A percentile compares a stretch with the other conserved stretches of the same genome.
phyloP scores from a whole-genome alignment of 2,329 filamentous ascomycete species.

The Penicillium sp. region DNA sequence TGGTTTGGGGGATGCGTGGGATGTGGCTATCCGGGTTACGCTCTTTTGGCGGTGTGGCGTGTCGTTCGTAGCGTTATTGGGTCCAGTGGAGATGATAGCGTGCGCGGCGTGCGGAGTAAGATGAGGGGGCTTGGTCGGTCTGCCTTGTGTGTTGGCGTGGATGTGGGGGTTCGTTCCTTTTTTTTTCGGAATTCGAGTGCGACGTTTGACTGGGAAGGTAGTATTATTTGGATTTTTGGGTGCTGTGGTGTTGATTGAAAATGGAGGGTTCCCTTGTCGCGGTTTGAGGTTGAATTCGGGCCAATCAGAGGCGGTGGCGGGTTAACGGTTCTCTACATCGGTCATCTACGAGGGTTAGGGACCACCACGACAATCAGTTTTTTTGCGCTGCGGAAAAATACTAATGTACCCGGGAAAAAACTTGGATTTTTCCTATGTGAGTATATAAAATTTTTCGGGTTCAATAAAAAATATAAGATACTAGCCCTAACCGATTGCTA shows the following conservation, averaged over 20 bases:
- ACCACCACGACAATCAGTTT: too few relatives aligned
- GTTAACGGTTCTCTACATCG: neutral
- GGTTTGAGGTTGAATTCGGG: slow-evolving; percentile 12
- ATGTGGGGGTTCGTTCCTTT: neutral
- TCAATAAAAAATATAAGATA: too few relatives aligned
- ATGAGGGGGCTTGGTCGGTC: slow-evolving; percentile 2
- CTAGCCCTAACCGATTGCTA: too few relatives aligned
- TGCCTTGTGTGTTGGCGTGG: neutral
- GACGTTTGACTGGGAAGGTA: neutral
- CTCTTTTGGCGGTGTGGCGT: neutral
- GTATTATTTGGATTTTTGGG: neutral
- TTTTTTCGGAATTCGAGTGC: neutral
- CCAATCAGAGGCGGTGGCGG: slow-evolving; percentile 19
- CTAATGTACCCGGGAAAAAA: too few relatives aligned
- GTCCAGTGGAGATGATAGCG: neutral
- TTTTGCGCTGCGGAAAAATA: too few relatives aligned
- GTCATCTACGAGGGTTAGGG: too few relatives aligned
- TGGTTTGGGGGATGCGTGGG: neutral
- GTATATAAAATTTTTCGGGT: too few relatives aligned
- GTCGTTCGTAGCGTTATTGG: neutral
- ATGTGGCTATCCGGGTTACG: neutral
- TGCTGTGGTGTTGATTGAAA: neutral
- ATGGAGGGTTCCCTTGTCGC: neutral
- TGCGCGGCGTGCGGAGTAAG: slow-evolving; percentile 21
- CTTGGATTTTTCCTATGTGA: too few relatives aligned